phyloP scores from a whole-genome alignment of 441 rosid species.

The Pelargonium myrrhifolium region DNA sequence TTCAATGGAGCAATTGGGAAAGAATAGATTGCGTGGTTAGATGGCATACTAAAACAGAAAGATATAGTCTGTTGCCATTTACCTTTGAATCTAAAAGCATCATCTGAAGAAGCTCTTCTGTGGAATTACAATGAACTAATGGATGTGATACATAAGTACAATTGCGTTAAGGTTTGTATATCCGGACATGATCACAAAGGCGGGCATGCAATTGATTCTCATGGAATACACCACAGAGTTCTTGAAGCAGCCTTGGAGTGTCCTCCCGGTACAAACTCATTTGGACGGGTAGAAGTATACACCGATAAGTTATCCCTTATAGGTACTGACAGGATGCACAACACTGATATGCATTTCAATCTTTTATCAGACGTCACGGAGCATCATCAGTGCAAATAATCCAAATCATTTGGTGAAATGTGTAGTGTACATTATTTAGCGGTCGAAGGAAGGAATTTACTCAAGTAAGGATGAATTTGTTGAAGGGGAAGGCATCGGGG shows the following conservation, averaged over 20 bases:
- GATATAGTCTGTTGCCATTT: slow-evolving; percentile 73
- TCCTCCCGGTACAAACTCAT: slow-evolving; percentile 78
- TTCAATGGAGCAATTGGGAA: slow-evolving; percentile 84
- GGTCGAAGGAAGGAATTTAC: neutral
- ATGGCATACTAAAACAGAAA: slow-evolving; percentile 47
- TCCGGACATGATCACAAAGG: slow-evolving; percentile 83
- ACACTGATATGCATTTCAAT: slow-evolving; percentile 40
- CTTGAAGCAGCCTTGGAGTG: slow-evolving; percentile 87
- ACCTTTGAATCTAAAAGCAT: slow-evolving; percentile 58
- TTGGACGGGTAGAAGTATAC: slow-evolving; percentile 61
- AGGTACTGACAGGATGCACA: slow-evolving; percentile 54
- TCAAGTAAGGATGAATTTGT: no score
- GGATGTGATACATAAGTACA: slow-evolving; percentile 56
- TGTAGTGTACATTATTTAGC: slow-evolving; percentile 11
- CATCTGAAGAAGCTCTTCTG: slow-evolving; percentile 47
- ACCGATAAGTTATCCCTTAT: slow-evolving; percentile 50
- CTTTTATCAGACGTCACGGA: slow-evolving; percentile 9
- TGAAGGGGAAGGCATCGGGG: no score
- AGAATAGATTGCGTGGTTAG: slow-evolving; percentile 73
- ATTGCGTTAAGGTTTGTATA: slow-evolving; percentile 69
- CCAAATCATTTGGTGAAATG: slow-evolving; percentile 2
- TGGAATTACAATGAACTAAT: slow-evolving; percentile 86
- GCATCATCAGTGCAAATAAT: neutral
- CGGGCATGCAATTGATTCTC: slow-evolving; percentile 61
- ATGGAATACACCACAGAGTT: slow-evolving; percentile 70